These are phyloP conservation scores for Chamaecyparis obtusa DNA, from an alignment of 75 land plant species.

Conservation along the genomic window DNA sequence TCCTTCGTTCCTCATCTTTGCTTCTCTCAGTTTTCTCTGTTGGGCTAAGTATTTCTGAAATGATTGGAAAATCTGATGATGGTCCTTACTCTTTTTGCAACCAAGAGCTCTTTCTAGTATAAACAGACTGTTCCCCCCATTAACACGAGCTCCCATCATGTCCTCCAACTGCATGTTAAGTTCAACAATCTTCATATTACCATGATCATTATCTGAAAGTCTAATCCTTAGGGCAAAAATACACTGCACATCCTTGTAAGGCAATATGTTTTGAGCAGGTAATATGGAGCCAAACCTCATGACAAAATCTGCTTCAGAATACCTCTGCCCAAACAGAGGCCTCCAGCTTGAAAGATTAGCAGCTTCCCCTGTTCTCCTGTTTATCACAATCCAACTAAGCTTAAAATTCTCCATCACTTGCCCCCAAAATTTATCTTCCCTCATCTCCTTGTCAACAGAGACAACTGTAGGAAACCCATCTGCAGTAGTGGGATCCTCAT, in stretches of 20 bases:
- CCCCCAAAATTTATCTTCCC: conserved; percentile 15
- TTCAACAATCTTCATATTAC: conserved; percentile 19
- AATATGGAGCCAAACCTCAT: conserved; percentile 12
- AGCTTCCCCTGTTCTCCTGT: conserved; percentile 11
- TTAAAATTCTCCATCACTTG: conserved; percentile 14
- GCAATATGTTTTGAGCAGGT: background rate
- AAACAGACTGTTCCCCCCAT: conserved; percentile 27
- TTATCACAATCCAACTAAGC: conserved; percentile 15
- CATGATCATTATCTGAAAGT: background rate
- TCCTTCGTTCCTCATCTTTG: conserved; percentile 15
- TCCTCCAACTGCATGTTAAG: conserved; percentile 41
- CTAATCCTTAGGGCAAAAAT: background rate
- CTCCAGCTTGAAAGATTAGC: conserved; percentile 21
- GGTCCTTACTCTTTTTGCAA: conserved; percentile 14
- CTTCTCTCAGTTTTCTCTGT: conserved; percentile 16
- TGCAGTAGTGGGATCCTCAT: background rate
- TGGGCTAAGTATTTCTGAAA: conserved; percentile 8
- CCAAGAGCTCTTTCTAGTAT: conserved; percentile 15
- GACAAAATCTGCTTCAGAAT: background rate
- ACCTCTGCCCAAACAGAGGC: conserved; percentile 10
- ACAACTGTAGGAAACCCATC: conserved; percentile 2
- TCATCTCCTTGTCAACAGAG: conserved; percentile 21
- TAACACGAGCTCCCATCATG: conserved; percentile 24
- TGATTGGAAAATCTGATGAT: background rate
- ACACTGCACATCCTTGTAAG: conserved; percentile 14